phyloP scores from a whole-genome alignment of 306 rosid genomes.

The Sicyos baderoa region DNA sequence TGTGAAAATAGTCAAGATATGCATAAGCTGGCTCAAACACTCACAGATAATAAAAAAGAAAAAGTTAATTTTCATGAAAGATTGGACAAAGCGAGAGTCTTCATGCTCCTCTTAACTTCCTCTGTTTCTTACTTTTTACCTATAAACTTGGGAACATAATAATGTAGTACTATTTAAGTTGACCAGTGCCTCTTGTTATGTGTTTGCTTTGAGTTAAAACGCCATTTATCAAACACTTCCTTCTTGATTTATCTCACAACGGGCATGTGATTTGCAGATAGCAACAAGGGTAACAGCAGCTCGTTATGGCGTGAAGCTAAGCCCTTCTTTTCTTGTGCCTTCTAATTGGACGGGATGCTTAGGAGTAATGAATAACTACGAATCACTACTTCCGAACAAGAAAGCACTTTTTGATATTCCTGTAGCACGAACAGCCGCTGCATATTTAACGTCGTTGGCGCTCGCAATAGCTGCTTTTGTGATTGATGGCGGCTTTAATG shows the following conservation, averaged over 20 bases:
- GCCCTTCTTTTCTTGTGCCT: constrained; percentile 90
- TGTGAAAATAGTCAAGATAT: no score
- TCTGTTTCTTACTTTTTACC: neutral
- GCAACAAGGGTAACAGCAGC: constrained; percentile 88
- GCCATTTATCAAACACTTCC: neutral
- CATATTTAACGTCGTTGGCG: constrained; percentile 67
- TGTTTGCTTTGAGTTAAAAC: neutral
- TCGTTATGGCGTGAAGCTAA: constrained; percentile 70
- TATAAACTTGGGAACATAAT: neutral
- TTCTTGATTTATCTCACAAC: neutral
- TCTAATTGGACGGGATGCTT: constrained; percentile 91
- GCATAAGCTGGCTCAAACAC: no score
- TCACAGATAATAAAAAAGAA: no score
- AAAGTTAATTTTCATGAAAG: neutral
- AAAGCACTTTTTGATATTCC: constrained; percentile 85
- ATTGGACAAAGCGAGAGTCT: neutral
- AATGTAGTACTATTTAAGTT: neutral
- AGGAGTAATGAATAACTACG: constrained; percentile 92
- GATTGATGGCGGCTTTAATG: constrained; percentile 85
- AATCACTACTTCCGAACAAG: constrained; percentile 74
- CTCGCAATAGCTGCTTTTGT: constrained; percentile 79
- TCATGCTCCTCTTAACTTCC: neutral
- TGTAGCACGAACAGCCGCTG: constrained; percentile 76
- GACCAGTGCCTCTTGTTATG: neutral
- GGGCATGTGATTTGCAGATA: constrained; percentile 37